A percentile compares a stretch with the other conserved stretches of the same genome.
Evolutionary conservation across 768 basidiomycete genomes (phyloP).

Genomic region (Auricularia heimuer): DNA sequence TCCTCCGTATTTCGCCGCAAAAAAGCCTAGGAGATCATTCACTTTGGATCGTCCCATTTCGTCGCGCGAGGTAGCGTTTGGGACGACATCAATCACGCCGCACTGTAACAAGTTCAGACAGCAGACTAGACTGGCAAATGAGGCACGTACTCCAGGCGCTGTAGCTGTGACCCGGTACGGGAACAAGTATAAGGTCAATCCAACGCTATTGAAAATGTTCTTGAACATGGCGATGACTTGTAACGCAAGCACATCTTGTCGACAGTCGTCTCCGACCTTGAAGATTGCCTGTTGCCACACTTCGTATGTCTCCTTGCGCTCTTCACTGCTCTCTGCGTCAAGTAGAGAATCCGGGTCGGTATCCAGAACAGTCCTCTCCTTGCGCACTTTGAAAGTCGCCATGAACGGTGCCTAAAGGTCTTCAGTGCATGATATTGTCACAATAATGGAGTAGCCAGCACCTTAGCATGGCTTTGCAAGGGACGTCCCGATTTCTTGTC

Average conservation of each 20-base stretch:
- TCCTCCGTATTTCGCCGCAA: constrained; percentile 85
- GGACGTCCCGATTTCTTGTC: constrained; percentile 95
- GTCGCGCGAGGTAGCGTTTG: constrained; percentile 93
- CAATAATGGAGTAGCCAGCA: constrained; percentile 19
- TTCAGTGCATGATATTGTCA: constrained; percentile 5
- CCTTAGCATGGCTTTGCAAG: constrained; percentile 96
- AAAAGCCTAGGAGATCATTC: constrained; percentile 91
- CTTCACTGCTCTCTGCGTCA: constrained; percentile 45
- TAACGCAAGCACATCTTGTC: constrained; percentile 94
- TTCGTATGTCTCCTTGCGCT: constrained; percentile 55
- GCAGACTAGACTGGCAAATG: constrained; percentile 1
- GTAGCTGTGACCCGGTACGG: constrained; percentile 98
- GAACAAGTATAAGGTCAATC: constrained; percentile 82
- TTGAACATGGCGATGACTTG: constrained; percentile 99
- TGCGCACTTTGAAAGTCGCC: constrained; percentile 98
- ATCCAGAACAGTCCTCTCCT: constrained; percentile 60
- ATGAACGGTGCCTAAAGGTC: constrained; percentile 87
- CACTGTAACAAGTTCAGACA: constrained; percentile 42
- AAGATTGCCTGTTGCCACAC: constrained; percentile 98
- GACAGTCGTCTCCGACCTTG: constrained; percentile 99
- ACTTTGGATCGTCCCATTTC: constrained; percentile 99
- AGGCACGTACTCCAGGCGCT: constrained; percentile 71
- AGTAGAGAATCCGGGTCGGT: constrained; percentile 67
- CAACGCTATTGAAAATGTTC: constrained; percentile 85
- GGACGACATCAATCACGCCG: constrained; percentile 97